Evolutionary conservation across 805 yeast species (phyloP), one percentile per base, ranked within the genome.

Genomic region (Lipomyces starkeyi): DNA sequence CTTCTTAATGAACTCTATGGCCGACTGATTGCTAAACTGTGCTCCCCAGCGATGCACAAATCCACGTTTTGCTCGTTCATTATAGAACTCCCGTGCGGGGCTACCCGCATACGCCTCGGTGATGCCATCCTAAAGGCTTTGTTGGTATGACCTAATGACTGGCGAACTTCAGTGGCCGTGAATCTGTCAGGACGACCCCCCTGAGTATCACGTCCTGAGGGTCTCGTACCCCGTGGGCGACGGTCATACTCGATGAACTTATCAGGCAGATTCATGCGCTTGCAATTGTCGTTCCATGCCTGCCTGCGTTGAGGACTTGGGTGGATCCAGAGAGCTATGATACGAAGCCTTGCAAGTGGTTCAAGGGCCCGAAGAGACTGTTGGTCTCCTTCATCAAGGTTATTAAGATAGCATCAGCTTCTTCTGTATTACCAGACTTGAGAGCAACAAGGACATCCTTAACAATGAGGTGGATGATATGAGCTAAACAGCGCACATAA

Each of bases 241-340:
- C n/a, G n/a, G 27, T 47, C 25, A 47, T 47, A 47, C 14, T 47
- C 53, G 53, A 47, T 47, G 25, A 47, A 47, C 53, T 47, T 47
- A 47, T 20, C 25, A 20, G 53, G 53, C 20, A 47, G 53, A 20
- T 47, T 20, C 22, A 47, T 17, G 25, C 20, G 25, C 20, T 47
- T 47, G 53, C 53, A 47, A 20, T 22, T 25, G 25, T 52, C 55
- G 13, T 20, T 52, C 55, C 29, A 52, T 25, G 13, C 29, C 55
- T 52, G 55, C 55, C 29, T 52, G 25, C 55, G 25, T 11, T 52
- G 55, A 52, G 55, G 55, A 52, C 29, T 14, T 52, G 29, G 25
- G 29, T 52, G 29, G 55, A 52, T 52, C 55, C 55, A 52, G 55
- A 20, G 55, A 52, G 55, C 55, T 22, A 52, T 20, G 55, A 52